Percentiles rank a stretch among this genome's conserved stretches.
These are phyloP conservation scores for Neonectria sp. DNA, from an alignment of 2,329 filamentous ascomycete genomes.

Conservation along the genomic window DNA sequence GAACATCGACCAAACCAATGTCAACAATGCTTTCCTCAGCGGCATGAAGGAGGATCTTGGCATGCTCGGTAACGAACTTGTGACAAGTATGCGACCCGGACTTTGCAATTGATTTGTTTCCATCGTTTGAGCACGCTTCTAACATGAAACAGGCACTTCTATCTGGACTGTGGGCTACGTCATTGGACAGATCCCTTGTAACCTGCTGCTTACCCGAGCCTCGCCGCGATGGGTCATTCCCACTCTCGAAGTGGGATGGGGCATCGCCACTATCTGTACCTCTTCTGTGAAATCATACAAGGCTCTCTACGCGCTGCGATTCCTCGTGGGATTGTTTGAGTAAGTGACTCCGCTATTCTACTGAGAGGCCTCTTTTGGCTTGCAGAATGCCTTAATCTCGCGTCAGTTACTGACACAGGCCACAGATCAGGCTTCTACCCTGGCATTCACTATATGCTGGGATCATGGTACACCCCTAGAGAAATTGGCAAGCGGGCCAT, in stretches of 20 bases:
- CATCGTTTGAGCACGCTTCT: too few species aligned
- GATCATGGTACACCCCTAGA: constrained; percentile 42
- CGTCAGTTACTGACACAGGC: neutral
- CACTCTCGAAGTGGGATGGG: constrained; percentile 36
- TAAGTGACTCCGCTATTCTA: constrained; percentile 11
- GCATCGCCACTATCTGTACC: constrained; percentile 34
- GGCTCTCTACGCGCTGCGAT: constrained; percentile 32
- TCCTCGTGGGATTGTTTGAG: constrained; percentile 39
- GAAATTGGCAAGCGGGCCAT: constrained; percentile 41
- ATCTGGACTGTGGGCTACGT: constrained; percentile 39
- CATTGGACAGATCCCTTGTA: constrained; percentile 35
- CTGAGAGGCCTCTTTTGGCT: neutral
- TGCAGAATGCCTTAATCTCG: neutral
- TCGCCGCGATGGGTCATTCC: constrained; percentile 40
- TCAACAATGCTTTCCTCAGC: constrained; percentile 55
- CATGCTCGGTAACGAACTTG: constrained; percentile 41
- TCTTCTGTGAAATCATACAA: constrained; percentile 29
- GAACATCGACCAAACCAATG: constrained; percentile 57
- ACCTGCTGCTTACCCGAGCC: constrained; percentile 32
- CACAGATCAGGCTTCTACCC: constrained; percentile 34
- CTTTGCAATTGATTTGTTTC: neutral
- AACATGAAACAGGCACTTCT: constrained; percentile 20
- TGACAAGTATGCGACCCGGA: constrained; percentile 34
- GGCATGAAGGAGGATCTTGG: constrained; percentile 43
- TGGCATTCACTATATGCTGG: constrained; percentile 40